Evolutionary conservation across 805 yeast genomes (phyloP), one percentile per base, ranked within the genome.

Genomic region (Spathaspora arborariae): DNA sequence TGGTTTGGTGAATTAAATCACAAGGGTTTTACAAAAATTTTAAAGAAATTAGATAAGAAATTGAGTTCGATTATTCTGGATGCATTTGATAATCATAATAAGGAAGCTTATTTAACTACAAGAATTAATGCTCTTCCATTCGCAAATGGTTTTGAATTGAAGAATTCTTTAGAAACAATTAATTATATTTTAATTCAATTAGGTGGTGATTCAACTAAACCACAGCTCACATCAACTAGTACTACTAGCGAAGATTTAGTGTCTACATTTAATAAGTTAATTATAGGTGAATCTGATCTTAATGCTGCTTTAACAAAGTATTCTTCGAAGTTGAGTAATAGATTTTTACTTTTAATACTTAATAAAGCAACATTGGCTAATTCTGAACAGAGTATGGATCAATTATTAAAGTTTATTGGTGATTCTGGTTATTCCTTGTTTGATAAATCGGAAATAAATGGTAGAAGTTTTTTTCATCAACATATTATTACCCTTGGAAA

Each of bases 1-100:
- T 92, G 97, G 96, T 91, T 80, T 63, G 95, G 95, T 20, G 97
- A 92, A 59, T 79, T 91, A 56, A 91, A 91, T 70, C 88, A 85
- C 59, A 81, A 95, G 50, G 98, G 96, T 0, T 87, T 90, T 56
- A 78, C 82, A 45, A 91, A 91, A 68, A 92, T 92, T 52, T 72
- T 92, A 59, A 91, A 91, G 68, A 91, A 91, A 59, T 74, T 91
- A 56, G 97, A 92, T 64, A 92, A 92, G 70, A 89, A 89, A 62
- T 58, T 72, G 55, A 49, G 51, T 6, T 58, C 52, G 39, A 54
- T 67, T 41, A 51, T 56, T 16, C 39, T 24, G 16, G 8, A 33
- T 38, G 24, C 41, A 8, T 45, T 58, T 42, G 52, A 53, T 20
- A 58, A 51, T 47, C 58, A 67, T 47, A 70, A 70, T 47, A 68